These are phyloP conservation scores for Tetraselmis chui DNA, from an alignment of 139 green algal genomes.

Conservation along the genomic window DNA sequence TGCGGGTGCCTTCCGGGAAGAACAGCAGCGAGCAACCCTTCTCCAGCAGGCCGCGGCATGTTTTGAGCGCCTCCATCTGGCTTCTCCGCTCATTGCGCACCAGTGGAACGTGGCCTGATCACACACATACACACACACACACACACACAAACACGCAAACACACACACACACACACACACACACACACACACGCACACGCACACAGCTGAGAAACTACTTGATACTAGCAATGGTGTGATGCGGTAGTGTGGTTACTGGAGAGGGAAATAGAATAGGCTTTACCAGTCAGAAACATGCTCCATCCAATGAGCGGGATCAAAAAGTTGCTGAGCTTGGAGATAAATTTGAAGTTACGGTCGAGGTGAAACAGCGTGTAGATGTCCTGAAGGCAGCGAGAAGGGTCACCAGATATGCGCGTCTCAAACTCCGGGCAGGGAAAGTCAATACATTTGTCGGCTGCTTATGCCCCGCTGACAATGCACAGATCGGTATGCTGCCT, in stretches of 20 bases:
- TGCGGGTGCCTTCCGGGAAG: slow-evolving; percentile 87
- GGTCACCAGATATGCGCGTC: too few species aligned
- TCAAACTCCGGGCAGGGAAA: too few species aligned
- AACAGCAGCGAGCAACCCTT: slow-evolving; percentile 65
- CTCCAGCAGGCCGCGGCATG: slow-evolving; percentile 70
- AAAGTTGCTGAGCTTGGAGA: slow-evolving; percentile 95
- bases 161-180: too few species aligned
- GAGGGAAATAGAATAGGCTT: not conserved
- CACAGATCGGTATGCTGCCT: too few species aligned
- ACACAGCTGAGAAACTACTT: too few species aligned
- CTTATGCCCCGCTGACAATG: too few species aligned
- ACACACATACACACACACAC: not conserved
- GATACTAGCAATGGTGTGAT: not conserved
- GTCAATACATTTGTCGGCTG: too few species aligned
- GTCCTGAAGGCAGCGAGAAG: slow-evolving; percentile 50
- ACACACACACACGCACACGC: too few species aligned
- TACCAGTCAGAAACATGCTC: slow-evolving; percentile 96
- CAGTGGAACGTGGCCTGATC: slow-evolving; percentile 76
- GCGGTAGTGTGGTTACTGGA: not conserved
- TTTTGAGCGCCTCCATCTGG: slow-evolving; percentile 82
- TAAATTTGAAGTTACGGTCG: slow-evolving; percentile 92
- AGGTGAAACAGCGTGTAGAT: slow-evolving; percentile 89
- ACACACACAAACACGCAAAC: too few species aligned
- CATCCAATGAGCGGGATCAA: slow-evolving; percentile 96
- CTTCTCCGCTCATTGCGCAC: slow-evolving; percentile 81